Conservation (phyloP, 2,329 filamentous ascomycete species). For the Chaetomiaceae sp. region DNA sequence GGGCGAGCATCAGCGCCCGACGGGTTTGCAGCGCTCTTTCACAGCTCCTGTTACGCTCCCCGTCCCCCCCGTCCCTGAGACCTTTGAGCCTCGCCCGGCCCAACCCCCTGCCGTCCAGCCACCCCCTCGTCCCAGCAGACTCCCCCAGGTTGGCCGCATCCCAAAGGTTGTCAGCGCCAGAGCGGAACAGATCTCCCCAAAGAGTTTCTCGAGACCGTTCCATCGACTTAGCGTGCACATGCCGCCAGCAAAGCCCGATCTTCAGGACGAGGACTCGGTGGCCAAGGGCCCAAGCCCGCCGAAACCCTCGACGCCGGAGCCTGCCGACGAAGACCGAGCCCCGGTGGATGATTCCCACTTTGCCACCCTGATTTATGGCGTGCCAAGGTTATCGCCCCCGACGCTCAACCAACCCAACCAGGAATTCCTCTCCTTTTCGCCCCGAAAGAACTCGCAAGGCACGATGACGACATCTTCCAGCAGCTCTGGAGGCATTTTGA, state of each 20-base stretch:
- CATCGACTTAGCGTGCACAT: slow-evolving; percentile 48
- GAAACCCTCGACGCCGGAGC: slow-evolving; percentile 38
- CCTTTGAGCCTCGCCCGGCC: not conserved
- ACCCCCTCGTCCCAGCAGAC: slow-evolving; percentile 51
- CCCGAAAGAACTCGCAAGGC: slow-evolving; percentile 65
- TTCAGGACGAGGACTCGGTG: slow-evolving; percentile 38
- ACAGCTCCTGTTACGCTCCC: slow-evolving; percentile 7
- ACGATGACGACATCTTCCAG: slow-evolving; percentile 56
- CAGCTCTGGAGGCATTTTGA: slow-evolving; percentile 56
- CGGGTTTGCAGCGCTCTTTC: not conserved
- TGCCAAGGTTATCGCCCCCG: slow-evolving; percentile 29
- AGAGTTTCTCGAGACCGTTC: slow-evolving; percentile 85
- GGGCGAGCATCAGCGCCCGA: not conserved
- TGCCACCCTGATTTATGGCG: slow-evolving; percentile 30
- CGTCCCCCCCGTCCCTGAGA: not conserved
- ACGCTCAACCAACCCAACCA: slow-evolving; percentile 31
- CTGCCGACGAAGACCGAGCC: slow-evolving; percentile 34
- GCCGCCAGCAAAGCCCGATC: slow-evolving; percentile 27
- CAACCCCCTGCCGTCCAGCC: slow-evolving; percentile 8
- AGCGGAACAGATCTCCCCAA: slow-evolving; percentile 61
- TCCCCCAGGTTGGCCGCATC: slow-evolving; percentile 80
- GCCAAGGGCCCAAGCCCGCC: slow-evolving; percentile 46
- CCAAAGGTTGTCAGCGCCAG: slow-evolving; percentile 72
- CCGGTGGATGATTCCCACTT: slow-evolving; percentile 31
- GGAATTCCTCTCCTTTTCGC: slow-evolving; percentile 72